A percentile compares a stretch with the other conserved stretches of the same genome.
Evolutionary conservation across 495 filamentous ascomycete species (phyloP).

Genomic region (Pyrenula aspistea): DNA sequence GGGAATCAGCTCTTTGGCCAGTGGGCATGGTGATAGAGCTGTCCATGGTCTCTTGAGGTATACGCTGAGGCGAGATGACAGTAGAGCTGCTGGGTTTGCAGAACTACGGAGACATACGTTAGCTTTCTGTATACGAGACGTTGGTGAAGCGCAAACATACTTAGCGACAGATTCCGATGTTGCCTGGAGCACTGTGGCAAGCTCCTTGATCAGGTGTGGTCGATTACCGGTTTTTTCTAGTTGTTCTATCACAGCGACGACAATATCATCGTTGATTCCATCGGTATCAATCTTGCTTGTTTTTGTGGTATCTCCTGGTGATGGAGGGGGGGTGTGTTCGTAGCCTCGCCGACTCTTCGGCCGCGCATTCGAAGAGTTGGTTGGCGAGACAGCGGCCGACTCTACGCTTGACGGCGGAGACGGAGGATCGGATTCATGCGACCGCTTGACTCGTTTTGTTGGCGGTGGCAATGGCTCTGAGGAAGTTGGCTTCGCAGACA

Average conservation of each 20-base stretch:
- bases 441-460: slow-evolving; percentile 77
- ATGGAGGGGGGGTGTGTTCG: slow-evolving; percentile 78
- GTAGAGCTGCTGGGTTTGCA: slow-evolving; percentile 86
- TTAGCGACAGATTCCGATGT: slow-evolving; percentile 78
- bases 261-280: slow-evolving; percentile 89
- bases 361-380: slow-evolving; percentile 30
- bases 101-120: slow-evolving; percentile 50
- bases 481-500: slow-evolving; percentile 41
- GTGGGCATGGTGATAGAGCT: slow-evolving; percentile 66
- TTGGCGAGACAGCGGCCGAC: slow-evolving; percentile 17
- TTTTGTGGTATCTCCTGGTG: slow-evolving; percentile 45
- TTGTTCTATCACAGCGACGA: slow-evolving; percentile 82
- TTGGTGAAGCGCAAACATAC: slow-evolving; percentile 39
- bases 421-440: slow-evolving; percentile 47
- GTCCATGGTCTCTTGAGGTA: slow-evolving; percentile 88
- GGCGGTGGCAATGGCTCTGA: slow-evolving; percentile 46
- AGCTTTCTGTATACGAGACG: slow-evolving; percentile 11
- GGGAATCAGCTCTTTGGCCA: slow-evolving; percentile 84
- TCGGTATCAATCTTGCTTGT: slow-evolving; percentile 68
- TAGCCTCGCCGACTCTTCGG: slow-evolving; percentile 34
- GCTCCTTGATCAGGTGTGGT: slow-evolving; percentile 88
- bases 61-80: slow-evolving; percentile 78
- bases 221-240: slow-evolving; percentile 86
- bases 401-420: slow-evolving; percentile 34
- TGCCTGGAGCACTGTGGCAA: slow-evolving; percentile 66